Base-by-base conservation (phyloP, 495 filamentous ascomycete genomes). In the Talaromyces proteolyticus region DNA sequence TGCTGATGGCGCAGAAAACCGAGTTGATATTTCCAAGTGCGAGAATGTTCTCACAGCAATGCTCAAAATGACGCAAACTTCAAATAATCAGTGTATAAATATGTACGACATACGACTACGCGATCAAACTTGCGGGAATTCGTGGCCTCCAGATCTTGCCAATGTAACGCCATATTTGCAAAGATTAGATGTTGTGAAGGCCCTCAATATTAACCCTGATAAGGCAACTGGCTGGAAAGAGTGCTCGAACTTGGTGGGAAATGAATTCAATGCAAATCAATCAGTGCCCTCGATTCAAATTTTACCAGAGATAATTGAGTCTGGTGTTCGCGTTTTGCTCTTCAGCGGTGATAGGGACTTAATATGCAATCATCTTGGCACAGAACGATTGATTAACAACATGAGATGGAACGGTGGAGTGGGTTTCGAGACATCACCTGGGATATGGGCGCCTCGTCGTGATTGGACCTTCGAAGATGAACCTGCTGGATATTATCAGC, bases 341-440 rank as follows among this genome's bases (percentile, higher is more conserved):
- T 98, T 97, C 74, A 95, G 89, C 17, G 93, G 93, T 50, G 88
- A 93, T 54, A 79, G 92, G 58, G 93, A 98, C 61, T 69, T 96
- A 8, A 97, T 98, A 54, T 98, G 93, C 75, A 98, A 97, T 63
- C 91, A 98, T 63, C 73, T 97, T 16, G 93, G 93, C 42, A 98
- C 93, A 2, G 93, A 98, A 61, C 79, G 86, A 22, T 63, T 96
- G 42, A 96, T 98, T 62, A 81, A 87, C 64, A 90, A 89, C 67
- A 86, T 98, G 82, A 72, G 86, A 55, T 98, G 90, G 88, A 90
- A 88, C 59, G 89, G 85, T 26, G 91, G 84, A 17, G 89, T 82
- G 41, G 93, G 93, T 22, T 96, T 97, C 57, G 92, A 98, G 58
- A 73, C 89, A 4, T 84, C 87, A 1, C 89, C 90, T 0, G 94